Evolutionary conservation across 2,329 filamentous ascomycete genomes (phyloP).

Genomic region (Tolypocladium ovalisporum): DNA sequence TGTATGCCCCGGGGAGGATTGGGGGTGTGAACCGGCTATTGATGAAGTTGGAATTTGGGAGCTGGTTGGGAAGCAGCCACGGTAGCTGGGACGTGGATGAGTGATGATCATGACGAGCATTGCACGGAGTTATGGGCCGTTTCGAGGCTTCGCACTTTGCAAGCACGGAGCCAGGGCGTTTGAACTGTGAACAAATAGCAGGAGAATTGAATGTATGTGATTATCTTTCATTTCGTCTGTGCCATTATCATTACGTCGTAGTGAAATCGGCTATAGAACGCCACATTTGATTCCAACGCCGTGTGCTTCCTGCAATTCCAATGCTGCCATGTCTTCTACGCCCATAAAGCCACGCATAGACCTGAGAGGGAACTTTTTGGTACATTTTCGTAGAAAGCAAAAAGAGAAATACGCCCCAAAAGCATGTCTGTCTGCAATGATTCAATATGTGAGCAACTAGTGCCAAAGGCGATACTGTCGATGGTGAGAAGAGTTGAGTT

Average conservation of each 20-base stretch:
- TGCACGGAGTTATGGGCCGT: background rate
- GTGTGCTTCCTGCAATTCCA: background rate
- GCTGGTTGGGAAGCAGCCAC: constrained; percentile 35
- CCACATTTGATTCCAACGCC: background rate
- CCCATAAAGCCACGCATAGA: background rate
- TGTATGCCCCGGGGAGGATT: constrained; percentile 60
- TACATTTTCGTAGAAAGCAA: background rate
- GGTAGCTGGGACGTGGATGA: constrained; percentile 6
- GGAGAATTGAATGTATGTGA: background rate
- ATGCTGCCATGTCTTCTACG: background rate
- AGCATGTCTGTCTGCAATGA: background rate
- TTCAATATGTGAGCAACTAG: background rate
- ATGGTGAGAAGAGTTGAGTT: background rate
- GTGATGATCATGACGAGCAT: background rate
- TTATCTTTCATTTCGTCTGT: background rate
- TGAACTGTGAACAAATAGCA: too few relatives aligned
- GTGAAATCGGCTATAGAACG: background rate
- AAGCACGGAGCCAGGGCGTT: background rate
- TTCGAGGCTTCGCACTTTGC: background rate
- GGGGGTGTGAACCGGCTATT: constrained; percentile 75
- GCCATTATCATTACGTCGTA: background rate
- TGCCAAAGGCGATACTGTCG: background rate
- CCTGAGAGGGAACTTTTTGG: too few relatives aligned
- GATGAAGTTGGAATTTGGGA: constrained; percentile 78
- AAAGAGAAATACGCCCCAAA: background rate